Base-by-base conservation (phyloP, 352 stramenopile genomes). In the Plasmopara muralis region DNA sequence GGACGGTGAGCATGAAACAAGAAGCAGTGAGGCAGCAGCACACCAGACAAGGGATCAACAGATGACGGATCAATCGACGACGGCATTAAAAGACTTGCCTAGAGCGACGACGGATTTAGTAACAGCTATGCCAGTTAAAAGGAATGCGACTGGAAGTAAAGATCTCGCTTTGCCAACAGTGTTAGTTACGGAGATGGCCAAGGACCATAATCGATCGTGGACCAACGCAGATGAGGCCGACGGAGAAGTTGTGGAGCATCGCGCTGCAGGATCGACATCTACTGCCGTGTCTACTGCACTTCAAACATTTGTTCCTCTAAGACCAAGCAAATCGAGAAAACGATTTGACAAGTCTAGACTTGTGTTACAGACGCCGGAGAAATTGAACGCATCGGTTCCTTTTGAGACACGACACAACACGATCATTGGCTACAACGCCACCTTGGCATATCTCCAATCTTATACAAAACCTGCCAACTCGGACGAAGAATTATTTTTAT, bases 401-500 rank as follows among this genome's bases (percentile, higher is more conserved):
- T 75, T 83, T 16, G 66, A 67, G 5, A 55, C 68, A 28, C 72
- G 74, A 14, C 74, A 88, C 33, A 44, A 76, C 7, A 62, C 52
- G 9, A 61, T 88, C 15, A 42, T 60, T 1, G 75, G 72, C 6
- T 85, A 83, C 50, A 70, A 72, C 16, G 67, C 71, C 39, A 81
- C 63, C 4, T 62, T 77, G 16, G 53, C 68, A 14, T 85, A 74
- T 55, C 56, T 88, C 6, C 49, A 64, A 48, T 66, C 65, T 18
- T 84, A 85, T 34, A 52, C 13, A 34, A 74, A 39, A 28, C 47
- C 46, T 14, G 9, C 6, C 14, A 30, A 51, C 41, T 65, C 50
- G 13, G 47, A 62, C 43, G 71, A 84, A 29, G 50, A 68, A 10
- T 47, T 88, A n/a, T 85, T 85, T 47, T 57, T 86, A 12, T 85